phyloP scores from a whole-genome alignment of 2,329 filamentous ascomycete species.

The Penicillium olsonii region DNA sequence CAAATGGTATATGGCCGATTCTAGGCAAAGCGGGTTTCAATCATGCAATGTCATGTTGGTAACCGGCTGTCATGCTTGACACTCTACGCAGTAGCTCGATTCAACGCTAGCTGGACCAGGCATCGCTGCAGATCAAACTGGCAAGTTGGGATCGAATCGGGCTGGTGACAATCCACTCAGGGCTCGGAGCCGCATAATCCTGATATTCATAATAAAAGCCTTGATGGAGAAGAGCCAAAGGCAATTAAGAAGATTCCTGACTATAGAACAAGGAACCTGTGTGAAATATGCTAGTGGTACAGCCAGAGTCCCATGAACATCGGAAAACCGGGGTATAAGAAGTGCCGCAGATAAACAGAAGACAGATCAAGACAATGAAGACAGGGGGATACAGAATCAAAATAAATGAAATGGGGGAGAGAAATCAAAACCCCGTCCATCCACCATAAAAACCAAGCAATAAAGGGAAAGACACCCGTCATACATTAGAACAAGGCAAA shows the following conservation, averaged over 20 bases:
- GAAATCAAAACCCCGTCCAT: slow-evolving; percentile 16
- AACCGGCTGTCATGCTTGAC: not conserved
- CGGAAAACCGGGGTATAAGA: slow-evolving; percentile 32
- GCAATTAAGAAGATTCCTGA: slow-evolving; percentile 18
- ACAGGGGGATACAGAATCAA: not conserved
- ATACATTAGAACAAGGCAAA: slow-evolving; percentile 16
- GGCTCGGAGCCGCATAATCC: not conserved
- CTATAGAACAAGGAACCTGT: slow-evolving; percentile 18
- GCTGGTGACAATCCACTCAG: slow-evolving; percentile 3
- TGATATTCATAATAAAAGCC: not conserved
- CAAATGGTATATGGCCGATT: not conserved
- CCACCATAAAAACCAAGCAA: slow-evolving; percentile 8
- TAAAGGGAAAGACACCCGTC: slow-evolving; percentile 13
- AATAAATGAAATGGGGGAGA: slow-evolving; percentile 9
- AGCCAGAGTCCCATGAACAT: slow-evolving; percentile 32
- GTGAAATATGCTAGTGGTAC: slow-evolving; percentile 26
- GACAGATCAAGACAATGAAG: slow-evolving; percentile 6
- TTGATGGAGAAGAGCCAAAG: not conserved
- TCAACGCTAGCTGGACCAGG: not conserved
- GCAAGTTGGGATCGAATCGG: slow-evolving; percentile 4
- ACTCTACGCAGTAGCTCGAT: not conserved
- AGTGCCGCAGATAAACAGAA: slow-evolving; percentile 12
- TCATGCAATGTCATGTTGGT: slow-evolving; percentile 10
- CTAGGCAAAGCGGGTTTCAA: slow-evolving; percentile 4
- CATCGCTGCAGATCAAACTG: not conserved